Evolutionary conservation across 139 green algal genomes (phyloP), one percentile per base, ranked within the genome.

Genomic region (Edaphochlamys debaryana): DNA sequence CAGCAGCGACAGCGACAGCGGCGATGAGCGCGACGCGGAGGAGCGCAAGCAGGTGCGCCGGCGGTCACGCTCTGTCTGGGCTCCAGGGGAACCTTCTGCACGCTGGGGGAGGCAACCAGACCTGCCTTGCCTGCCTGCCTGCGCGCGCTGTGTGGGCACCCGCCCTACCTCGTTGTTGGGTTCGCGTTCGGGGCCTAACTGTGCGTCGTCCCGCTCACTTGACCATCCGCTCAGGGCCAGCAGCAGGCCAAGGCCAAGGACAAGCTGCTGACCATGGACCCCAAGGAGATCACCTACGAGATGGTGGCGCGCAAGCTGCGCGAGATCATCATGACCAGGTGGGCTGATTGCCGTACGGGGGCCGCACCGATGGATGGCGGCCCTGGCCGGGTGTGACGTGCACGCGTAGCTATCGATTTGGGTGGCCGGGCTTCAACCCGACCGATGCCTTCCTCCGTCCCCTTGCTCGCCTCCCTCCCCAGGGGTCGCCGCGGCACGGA

Each of bases 281-380:
- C 85, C 66, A 93, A 94, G 81, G 93, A 99, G 64, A 98, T 99
- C 86, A 98, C 96, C 6, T 98, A 96, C 67, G 96, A 98, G 78
- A 96, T 99, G 95, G 96, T 99, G 25, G 87, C 90, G 48, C 90
- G 95, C 54, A 99, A 99, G 94, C 91, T 98, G 67, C 85, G 89
- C 30, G 97, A 99, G 88, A 95, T 99, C 41, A 86, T 97, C 32
- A 75, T 94, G 63, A 86, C 89, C 1, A 92, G 97, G 97, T 96
- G 64, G 94, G 95, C 70, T 36, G 9, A n/a, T 54, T n/a, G n/a
- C n/a, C n/a, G n/a, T n/a, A n/a, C n/a, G 48, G 22, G 25, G 40
- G 38, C 29, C n/a, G n/a, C n/a, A n/a, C n/a, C n/a, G 67, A 37
- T 23, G 40, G 67, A 3, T 37, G 40, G 40, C 15, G 40, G 67